These are phyloP conservation scores for Helianthus tuberosus DNA, from an alignment of 129 eudicot genomes.

Conservation along the genomic window DNA sequence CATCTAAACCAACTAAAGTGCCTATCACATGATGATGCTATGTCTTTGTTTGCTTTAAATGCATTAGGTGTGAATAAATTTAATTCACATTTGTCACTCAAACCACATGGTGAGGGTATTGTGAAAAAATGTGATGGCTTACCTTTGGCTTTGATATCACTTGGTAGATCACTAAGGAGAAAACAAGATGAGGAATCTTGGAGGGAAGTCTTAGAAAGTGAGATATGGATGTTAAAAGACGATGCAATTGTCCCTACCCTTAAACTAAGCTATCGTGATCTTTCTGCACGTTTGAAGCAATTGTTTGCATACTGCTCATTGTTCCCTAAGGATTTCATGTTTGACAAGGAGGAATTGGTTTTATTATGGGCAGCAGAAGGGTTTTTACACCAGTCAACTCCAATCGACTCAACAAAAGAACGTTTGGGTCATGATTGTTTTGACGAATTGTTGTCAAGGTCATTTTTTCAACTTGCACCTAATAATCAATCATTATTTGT, in stretches of 20 bases:
- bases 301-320: slow-evolving; percentile 1
- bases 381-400: not conserved
- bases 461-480: not conserved
- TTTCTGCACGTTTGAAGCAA: not conserved
- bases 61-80: too few species aligned
- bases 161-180: too few species aligned
- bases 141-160: too few species aligned
- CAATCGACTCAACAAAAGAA: not conserved
- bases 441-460: not conserved
- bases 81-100: too few species aligned
- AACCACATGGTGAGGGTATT: too few species aligned
- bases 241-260: not conserved
- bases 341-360: slow-evolving; percentile 1
- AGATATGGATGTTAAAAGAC: not conserved
- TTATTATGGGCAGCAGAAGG: slow-evolving; percentile 7
- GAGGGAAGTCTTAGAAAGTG: not conserved
- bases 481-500: not conserved
- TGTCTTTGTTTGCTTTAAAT: too few species aligned
- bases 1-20: too few species aligned
- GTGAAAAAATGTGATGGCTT: too few species aligned
- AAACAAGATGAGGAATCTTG: too few species aligned
- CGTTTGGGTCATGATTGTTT: slow-evolving; percentile 9
- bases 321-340: slow-evolving; percentile 2
- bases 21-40: too few species aligned
- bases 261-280: slow-evolving; percentile 4